These are phyloP conservation scores for Cyberlindnera sargentensis DNA, from an alignment of 805 yeast species.

Conservation along the genomic window DNA sequence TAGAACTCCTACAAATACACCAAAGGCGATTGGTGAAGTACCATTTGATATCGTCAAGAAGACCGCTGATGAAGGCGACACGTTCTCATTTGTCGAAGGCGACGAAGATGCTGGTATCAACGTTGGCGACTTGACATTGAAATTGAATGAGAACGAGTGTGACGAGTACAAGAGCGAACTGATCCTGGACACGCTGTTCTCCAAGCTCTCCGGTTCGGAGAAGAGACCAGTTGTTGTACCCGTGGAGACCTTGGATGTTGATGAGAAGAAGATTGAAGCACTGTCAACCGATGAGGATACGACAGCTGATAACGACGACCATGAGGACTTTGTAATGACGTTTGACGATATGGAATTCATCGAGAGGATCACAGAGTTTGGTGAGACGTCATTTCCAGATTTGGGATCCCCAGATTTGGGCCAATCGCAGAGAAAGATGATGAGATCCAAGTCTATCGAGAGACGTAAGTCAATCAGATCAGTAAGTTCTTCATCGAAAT, in stretches of 20 bases:
- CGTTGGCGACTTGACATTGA: slow-evolving; percentile 8
- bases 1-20: no score
- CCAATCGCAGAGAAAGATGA: slow-evolving; percentile 22
- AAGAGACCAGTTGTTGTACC: neutral
- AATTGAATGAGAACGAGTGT: slow-evolving; percentile 12
- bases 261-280: neutral
- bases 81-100: slow-evolving; percentile 21
- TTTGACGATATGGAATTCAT: slow-evolving; percentile 31
- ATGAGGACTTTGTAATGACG: slow-evolving; percentile 12
- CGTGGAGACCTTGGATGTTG: no score
- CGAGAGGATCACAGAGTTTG: slow-evolving; percentile 32
- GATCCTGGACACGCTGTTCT: slow-evolving; percentile 3
- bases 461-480: slow-evolving; percentile 28
- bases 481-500: slow-evolving; percentile 21
- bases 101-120: slow-evolving; percentile 18
- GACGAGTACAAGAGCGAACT: slow-evolving; percentile 5
- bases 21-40: no score
- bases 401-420: slow-evolving; percentile 25
- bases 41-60: neutral
- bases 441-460: slow-evolving; percentile 30
- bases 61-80: neutral
- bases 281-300: neutral
- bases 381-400: slow-evolving; percentile 34
- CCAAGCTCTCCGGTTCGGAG: neutral
- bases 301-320: neutral